Conservation (phyloP, 2,329 filamentous ascomycete species). For the Knufia petricola region DNA sequence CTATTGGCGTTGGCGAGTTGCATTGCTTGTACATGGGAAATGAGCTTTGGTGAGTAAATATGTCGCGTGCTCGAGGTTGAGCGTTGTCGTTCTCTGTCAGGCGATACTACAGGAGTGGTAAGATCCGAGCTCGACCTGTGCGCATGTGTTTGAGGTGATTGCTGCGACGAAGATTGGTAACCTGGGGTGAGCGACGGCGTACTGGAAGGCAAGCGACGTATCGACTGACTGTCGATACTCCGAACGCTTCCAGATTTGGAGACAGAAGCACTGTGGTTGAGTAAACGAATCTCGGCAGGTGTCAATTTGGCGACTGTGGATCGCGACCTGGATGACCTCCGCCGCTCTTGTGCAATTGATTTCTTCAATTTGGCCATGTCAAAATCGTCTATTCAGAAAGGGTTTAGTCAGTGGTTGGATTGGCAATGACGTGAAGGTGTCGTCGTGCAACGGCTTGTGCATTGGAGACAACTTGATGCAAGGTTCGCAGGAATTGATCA, state of each 20-base stretch:
- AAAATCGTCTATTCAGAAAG: slow-evolving; percentile 17
- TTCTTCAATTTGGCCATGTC: slow-evolving; percentile 23
- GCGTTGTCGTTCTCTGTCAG: slow-evolving; percentile 13
- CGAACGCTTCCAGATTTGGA: slow-evolving; percentile 17
- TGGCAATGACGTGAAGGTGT: slow-evolving; percentile 13
- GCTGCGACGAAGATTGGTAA: slow-evolving; percentile 5
- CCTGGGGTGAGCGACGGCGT: slow-evolving; percentile 17
- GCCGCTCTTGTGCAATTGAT: slow-evolving; percentile 20
- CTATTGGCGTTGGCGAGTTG: slow-evolving; percentile 14
- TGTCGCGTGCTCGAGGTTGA: slow-evolving; percentile 16
- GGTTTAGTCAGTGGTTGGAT: slow-evolving; percentile 6
- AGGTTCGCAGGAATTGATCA: slow-evolving; percentile 6
- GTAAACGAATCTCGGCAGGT: slow-evolving; percentile 22
- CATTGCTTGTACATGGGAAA: slow-evolving; percentile 15
- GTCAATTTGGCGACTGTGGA: slow-evolving; percentile 20
- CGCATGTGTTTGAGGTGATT: slow-evolving; percentile 11
- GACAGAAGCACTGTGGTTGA: slow-evolving; percentile 18
- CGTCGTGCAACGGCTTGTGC: slow-evolving; percentile 8
- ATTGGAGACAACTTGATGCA: not conserved
- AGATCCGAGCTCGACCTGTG: slow-evolving; percentile 10
- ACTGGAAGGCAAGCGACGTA: slow-evolving; percentile 14
- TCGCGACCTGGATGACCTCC: slow-evolving; percentile 14
- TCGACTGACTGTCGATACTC: slow-evolving; percentile 14
- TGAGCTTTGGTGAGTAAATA: slow-evolving; percentile 18
- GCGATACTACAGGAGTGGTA: slow-evolving; percentile 17